These are phyloP conservation scores for Salvia sclarea DNA, from an alignment of 305 asterid species.

Conservation along the genomic window DNA sequence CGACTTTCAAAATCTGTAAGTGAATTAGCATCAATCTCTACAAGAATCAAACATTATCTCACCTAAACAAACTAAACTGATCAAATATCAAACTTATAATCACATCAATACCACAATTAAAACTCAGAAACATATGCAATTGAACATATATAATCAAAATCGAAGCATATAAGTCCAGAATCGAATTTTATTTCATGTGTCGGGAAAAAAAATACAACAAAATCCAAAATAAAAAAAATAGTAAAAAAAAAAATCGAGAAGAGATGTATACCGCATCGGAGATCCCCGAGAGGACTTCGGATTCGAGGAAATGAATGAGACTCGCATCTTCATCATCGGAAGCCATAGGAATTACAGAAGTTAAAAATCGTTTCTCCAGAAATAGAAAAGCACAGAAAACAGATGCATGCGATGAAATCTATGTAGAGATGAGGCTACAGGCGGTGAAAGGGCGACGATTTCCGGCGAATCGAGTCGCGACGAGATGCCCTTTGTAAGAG, in stretches of 20 bases:
- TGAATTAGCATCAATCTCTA: not conserved
- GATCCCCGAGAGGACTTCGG: conserved; percentile 66
- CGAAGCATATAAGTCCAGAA: not conserved
- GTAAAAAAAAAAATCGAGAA: not conserved
- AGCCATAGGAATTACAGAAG: conserved; percentile 49
- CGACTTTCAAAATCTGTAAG: not conserved
- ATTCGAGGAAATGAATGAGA: conserved; percentile 84
- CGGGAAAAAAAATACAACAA: not conserved
- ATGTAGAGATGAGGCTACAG: not conserved
- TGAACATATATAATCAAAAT: not conserved
- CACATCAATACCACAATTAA: not conserved
- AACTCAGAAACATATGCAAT: too few relatives aligned
- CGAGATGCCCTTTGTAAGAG: conserved; percentile 18
- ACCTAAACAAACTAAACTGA: not conserved
- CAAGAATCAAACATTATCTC: not conserved
- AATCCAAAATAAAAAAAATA: too few relatives aligned
- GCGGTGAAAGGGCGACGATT: conserved; percentile 18
- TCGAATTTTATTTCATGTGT: not conserved
- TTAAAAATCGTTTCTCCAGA: not conserved
- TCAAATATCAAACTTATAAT: not conserved
- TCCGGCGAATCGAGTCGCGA: conserved; percentile 46
- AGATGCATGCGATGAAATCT: not conserved
- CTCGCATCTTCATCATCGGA: conserved; percentile 83
- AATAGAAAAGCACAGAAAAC: conserved; percentile 14
- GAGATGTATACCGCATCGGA: conserved; percentile 62